Evolutionary conservation across 116 monocot genomes (phyloP), one percentile per base, ranked within the genome.

Genomic region (Papilionanthe hybrid): DNA sequence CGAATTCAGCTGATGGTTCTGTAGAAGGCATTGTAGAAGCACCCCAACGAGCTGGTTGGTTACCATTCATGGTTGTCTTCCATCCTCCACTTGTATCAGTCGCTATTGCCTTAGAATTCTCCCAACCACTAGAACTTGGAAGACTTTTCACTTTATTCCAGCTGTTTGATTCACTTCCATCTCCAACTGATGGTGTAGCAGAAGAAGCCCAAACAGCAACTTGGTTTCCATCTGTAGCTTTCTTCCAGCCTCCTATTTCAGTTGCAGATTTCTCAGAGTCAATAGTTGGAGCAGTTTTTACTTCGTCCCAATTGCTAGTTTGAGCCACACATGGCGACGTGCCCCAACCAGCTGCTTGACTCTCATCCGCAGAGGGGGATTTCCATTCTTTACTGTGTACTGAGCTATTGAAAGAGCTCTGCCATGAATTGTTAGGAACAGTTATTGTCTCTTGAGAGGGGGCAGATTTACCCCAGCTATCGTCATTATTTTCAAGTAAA

Each of bases 401-500:
- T 41, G 75, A 69, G 42, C 5, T 23, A 77, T 32, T 67, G 77
- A 22, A 42, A 69, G 50, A 75, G 47, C 42, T 78, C 17, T 75
- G 65, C 79, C 77, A 79, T 17, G 58, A 15, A 49, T 66, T 60
- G n/a, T 17, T 50, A 30, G 68, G 80, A 23, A 44, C 25, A 9
- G 9, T 1, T 53, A 15, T 4, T 53, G 0, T 53, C 2, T 58
- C 60, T 77, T 58, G 71, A 72, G 66, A 43, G 71, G 27, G 30
- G 4, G 75, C 22, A 77, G 72, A 72, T 77, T 77, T 83, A 10
- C 65, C 80, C 78, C 86, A 86, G 27, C 11, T n/a, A 78, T 78
- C 69, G 1, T 76, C 76, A 7, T 77, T 79, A 72, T 32, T 32
- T 41, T 10, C 75, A 25, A 28, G 42, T 42, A 75, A 20, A 48